These are phyloP conservation scores for Chrysoporthe deuterocubensis DNA, from an alignment of 2,329 filamentous ascomycete genomes.

Conservation along the genomic window DNA sequence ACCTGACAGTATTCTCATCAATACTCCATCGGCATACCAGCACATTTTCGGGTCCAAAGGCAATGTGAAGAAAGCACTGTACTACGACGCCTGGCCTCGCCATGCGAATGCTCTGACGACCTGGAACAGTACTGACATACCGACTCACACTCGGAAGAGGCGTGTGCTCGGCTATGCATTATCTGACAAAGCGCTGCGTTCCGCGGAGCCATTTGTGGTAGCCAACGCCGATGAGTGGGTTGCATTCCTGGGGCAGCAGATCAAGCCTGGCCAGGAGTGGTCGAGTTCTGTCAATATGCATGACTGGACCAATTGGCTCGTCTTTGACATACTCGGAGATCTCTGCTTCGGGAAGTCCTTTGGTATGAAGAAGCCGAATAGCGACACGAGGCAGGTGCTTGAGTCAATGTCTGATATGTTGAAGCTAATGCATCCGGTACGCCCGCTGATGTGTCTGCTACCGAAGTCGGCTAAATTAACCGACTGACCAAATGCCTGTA, in stretches of 20 bases:
- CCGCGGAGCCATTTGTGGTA: constrained; percentile 40
- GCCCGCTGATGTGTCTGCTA: neutral
- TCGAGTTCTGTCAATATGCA: constrained; percentile 17
- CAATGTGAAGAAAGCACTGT: constrained; percentile 26
- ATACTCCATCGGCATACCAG: constrained; percentile 26
- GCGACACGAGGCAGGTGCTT: constrained; percentile 19
- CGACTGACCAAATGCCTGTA: constrained; percentile 13
- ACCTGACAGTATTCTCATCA: constrained; percentile 33
- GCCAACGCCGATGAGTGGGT: constrained; percentile 26
- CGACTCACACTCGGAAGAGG: constrained; percentile 46
- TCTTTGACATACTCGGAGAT: constrained; percentile 29
- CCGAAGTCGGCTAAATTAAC: neutral
- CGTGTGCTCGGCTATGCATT: constrained; percentile 50
- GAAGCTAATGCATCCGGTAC: constrained; percentile 30
- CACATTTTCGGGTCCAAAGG: constrained; percentile 27
- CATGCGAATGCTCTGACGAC: constrained; percentile 38
- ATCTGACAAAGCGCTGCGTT: constrained; percentile 46
- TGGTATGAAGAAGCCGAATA: constrained; percentile 30
- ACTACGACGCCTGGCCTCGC: constrained; percentile 26
- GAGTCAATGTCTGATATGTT: constrained; percentile 27
- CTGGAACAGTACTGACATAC: constrained; percentile 48
- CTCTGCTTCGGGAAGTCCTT: constrained; percentile 31
- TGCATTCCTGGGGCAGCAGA: constrained; percentile 18
- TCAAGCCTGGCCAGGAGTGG: constrained; percentile 26
- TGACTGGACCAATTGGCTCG: constrained; percentile 24